These are phyloP conservation scores for Verticillium zaregamsianum DNA, from an alignment of 2,329 filamentous ascomycete genomes.

Conservation along the genomic window DNA sequence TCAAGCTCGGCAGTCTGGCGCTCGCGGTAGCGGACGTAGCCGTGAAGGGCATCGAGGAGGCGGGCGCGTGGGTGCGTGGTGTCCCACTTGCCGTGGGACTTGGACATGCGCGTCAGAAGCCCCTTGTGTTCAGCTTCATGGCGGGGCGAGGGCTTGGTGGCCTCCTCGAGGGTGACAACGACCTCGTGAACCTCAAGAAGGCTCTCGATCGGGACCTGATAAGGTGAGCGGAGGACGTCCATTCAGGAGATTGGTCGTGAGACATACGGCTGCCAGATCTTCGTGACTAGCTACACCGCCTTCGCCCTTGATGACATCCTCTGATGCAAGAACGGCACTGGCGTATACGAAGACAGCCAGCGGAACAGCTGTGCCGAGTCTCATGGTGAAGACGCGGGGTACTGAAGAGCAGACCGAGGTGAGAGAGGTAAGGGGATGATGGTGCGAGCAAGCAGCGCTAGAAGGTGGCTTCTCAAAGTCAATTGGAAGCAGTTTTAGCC, in stretches of 20 bases:
- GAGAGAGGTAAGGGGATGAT: background rate
- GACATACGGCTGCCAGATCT: background rate
- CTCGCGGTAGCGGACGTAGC: constrained; percentile 29
- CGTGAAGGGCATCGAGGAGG: constrained; percentile 33
- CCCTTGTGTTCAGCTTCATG: constrained; percentile 25
- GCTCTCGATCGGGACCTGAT: constrained; percentile 4
- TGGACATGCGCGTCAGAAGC: constrained; percentile 23
- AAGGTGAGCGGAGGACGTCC: background rate
- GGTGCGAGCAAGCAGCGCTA: background rate
- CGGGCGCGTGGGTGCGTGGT: constrained; percentile 32
- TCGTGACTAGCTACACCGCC: background rate
- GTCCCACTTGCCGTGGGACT: constrained; percentile 25
- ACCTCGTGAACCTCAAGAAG: constrained; percentile 21
- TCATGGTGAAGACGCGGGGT: constrained; percentile 1
- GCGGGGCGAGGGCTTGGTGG: constrained; percentile 16
- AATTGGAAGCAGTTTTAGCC: background rate
- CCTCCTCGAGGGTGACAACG: constrained; percentile 20
- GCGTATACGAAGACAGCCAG: background rate
- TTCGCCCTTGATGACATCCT: background rate
- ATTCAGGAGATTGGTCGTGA: too few relatives aligned
- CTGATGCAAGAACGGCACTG: background rate
- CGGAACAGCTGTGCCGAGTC: background rate
- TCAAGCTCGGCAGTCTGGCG: constrained; percentile 30
- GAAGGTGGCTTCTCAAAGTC: background rate
- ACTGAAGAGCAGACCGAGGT: background rate